Conservation (phyloP, 2,329 filamentous ascomycete species). For the Aspergillus neotritici region DNA sequence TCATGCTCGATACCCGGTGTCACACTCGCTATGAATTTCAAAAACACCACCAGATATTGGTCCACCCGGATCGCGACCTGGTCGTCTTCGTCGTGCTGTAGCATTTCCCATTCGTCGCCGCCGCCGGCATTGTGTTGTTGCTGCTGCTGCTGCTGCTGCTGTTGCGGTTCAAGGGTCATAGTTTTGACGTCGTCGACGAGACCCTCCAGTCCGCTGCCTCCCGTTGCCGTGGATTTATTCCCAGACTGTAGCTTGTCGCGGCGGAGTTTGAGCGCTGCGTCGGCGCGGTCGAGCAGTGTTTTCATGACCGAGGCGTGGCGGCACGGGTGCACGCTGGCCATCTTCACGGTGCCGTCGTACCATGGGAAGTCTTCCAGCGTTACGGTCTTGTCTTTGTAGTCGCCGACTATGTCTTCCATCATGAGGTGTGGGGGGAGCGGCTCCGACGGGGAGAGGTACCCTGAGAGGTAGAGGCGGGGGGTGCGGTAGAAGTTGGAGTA, state of each 20-base stretch:
- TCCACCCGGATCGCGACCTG: slow-evolving; percentile 47
- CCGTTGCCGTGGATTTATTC: slow-evolving; percentile 7
- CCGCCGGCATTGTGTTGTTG: slow-evolving; percentile 27
- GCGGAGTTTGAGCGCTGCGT: slow-evolving; percentile 83
- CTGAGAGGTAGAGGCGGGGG: slow-evolving; percentile 88
- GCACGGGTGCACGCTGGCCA: slow-evolving; percentile 94
- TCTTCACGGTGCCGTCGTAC: slow-evolving; percentile 85
- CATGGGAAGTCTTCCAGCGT: slow-evolving; percentile 97
- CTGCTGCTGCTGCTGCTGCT: slow-evolving; percentile 12
- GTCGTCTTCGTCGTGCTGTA: slow-evolving; percentile 48
- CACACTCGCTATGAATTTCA: slow-evolving; percentile 74
- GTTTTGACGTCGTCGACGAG: slow-evolving; percentile 74
- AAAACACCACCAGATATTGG: slow-evolving; percentile 48
- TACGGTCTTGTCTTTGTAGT: slow-evolving; percentile 98
- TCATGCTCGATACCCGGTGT: slow-evolving; percentile 97
- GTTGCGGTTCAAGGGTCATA: slow-evolving; percentile 51
- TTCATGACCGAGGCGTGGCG: slow-evolving; percentile 99
- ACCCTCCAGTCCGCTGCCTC: slow-evolving; percentile 66
- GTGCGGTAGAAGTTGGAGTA: slow-evolving; percentile 97
- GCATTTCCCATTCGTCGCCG: slow-evolving; percentile 60
- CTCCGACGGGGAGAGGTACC: slow-evolving; percentile 73
- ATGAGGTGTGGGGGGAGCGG: slow-evolving; percentile 77
- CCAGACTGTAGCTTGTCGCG: slow-evolving; percentile 62
- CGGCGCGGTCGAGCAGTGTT: slow-evolving; percentile 86
- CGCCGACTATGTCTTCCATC: slow-evolving; percentile 95